Evolutionary conservation across 2,329 filamentous ascomycete genomes (phyloP).

Genomic region (Calonectria pseudoturangicola): DNA sequence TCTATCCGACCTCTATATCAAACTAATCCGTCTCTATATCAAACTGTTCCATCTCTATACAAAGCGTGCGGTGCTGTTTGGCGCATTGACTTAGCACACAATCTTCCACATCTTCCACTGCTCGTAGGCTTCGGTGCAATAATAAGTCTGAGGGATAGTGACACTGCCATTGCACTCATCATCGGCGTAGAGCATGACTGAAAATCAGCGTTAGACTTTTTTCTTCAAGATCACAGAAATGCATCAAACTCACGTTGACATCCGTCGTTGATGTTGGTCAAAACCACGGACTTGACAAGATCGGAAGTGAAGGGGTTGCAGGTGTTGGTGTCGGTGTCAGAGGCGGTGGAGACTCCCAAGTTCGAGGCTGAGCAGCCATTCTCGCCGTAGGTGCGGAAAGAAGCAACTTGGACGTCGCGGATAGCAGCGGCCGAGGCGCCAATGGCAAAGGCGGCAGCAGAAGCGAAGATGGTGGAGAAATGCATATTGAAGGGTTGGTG

Average conservation of each 20-base stretch:
- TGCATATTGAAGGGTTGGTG: conserved; percentile 5
- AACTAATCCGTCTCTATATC: not conserved
- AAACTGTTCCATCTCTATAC: not conserved
- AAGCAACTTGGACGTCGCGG: not conserved
- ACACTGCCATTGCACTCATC: not conserved
- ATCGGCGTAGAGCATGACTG: conserved; percentile 6
- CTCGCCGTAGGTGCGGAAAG: not conserved
- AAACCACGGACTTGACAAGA: conserved; percentile 11
- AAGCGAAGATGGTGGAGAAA: not conserved
- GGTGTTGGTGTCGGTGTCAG: not conserved
- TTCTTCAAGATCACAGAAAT: not conserved
- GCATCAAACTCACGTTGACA: not conserved
- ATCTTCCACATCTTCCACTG: conserved; percentile 17
- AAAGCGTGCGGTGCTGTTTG: not conserved
- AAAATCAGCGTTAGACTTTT: not conserved
- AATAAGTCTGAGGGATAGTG: not conserved
- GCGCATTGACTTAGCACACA: not conserved
- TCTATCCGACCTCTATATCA: not conserved
- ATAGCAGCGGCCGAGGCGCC: conserved; percentile 1
- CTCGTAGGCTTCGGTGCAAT: not conserved
- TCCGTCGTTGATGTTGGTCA: conserved; percentile 11
- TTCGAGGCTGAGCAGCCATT: not conserved
- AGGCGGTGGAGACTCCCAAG: not conserved
- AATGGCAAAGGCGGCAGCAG: not conserved
- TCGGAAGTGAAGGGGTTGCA: conserved; percentile 9